Evolutionary conservation across 2,329 filamentous ascomycete species (phyloP), one percentile per base, ranked within the genome.

Genomic region (Drechslerella coelobrocha): DNA sequence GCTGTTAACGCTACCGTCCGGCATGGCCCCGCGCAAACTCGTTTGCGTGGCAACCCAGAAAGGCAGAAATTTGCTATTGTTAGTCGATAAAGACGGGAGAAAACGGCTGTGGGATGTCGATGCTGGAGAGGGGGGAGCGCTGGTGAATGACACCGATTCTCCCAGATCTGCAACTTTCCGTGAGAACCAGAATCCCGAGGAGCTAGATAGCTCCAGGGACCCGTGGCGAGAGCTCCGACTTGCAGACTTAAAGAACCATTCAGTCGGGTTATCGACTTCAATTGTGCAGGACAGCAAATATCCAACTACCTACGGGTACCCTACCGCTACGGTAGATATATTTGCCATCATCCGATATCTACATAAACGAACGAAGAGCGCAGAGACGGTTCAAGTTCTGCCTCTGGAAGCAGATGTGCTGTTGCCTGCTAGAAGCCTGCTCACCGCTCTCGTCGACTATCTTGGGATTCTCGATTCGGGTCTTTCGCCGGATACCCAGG

Each of bases 1-100:
- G 2, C 62, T 69, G 12, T 61, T 75, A 10, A 63, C 59, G 4
- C 24, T 71, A 14, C 66, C 66, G 8, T 63, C 59, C 17, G 59
- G 59, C 10, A 71, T 71, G 66, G 59, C 53, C 2, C 48, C 66
- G 17, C 59, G 66, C 19, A 71, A 71, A 17, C 29, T 71, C 10
- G 54, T 55, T 2, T 71, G 66, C 19, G 75, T 56, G 48, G 75
- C 57, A 50, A 75, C 51, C 43, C 75, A 74, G 61, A 73, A 73
- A 55, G 73, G 73, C 39, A 60, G 63, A 21, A 74, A 75, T 63
- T 19, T 72, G 14, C n/a, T 72, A 6, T 41, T 72, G 17, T 31
- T 72, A 9, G 39, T 72, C 12, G 61, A 72, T 29, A 39, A 29
- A 4, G 68, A 72, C 23, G 68, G 68, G 5, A 48, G 68, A 19